Percentiles rank a stretch among this genome's conserved stretches.
phyloP scores from a whole-genome alignment of 495 filamentous ascomycete genomes.

The Tuber microsphaerosporum region DNA sequence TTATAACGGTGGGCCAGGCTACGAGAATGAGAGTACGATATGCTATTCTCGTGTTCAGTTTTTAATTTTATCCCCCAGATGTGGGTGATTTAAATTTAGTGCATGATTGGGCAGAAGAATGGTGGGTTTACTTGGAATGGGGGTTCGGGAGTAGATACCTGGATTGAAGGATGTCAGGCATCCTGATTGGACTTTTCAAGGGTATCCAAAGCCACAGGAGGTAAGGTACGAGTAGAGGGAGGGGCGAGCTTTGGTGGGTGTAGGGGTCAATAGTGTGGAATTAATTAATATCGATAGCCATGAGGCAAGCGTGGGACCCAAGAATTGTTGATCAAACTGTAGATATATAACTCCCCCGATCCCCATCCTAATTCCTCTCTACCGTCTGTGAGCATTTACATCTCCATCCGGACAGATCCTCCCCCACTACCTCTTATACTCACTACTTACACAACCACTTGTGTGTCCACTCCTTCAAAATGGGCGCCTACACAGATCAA shows the following conservation, averaged over 20 bases:
- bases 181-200: neutral
- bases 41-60: neutral
- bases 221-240: neutral
- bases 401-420: neutral
- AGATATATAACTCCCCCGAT: neutral
- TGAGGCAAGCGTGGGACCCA: neutral
- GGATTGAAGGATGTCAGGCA: neutral
- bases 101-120: neutral
- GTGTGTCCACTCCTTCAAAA: neutral
- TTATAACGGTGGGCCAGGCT: neutral
- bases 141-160: neutral
- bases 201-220: neutral
- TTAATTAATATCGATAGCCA: neutral
- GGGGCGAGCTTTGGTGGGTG: neutral
- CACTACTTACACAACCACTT: neutral
- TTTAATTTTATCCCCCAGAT: neutral
- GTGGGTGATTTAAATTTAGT: neutral
- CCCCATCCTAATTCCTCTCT: neutral
- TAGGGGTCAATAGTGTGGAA: neutral
- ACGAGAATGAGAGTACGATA: neutral
- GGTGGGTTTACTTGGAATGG: neutral
- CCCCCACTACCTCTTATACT: too few relatives aligned
- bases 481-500: conserved; percentile 7
- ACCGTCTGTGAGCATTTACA: neutral
- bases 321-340: neutral